A percentile compares a stretch with the other conserved stretches of the same genome.
Conservation (phyloP, 495 filamentous ascomycete species). For the Aspergillus conjunctus region DNA sequence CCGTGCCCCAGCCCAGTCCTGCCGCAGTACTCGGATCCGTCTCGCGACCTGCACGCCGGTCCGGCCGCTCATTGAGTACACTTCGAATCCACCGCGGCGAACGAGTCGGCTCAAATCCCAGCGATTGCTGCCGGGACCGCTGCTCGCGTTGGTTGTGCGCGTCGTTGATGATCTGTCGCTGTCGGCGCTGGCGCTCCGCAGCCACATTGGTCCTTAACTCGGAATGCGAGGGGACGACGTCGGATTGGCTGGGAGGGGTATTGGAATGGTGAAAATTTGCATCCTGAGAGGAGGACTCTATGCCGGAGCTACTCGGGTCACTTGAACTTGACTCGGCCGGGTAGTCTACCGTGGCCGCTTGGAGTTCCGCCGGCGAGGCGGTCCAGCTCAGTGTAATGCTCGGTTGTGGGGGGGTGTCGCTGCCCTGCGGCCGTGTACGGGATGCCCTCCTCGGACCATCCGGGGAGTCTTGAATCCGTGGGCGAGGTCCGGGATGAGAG, state of each 20-base stretch:
- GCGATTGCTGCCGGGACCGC: conserved; percentile 37
- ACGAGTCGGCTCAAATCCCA: conserved; percentile 40
- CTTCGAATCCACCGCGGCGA: conserved; percentile 48
- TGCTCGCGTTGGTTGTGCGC: conserved; percentile 38
- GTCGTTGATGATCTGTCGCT: conserved; percentile 44
- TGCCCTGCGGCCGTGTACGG: conserved; percentile 46
- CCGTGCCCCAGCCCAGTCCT: conserved; percentile 69
- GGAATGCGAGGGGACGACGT: conserved; percentile 33
- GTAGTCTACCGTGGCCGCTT: conserved; percentile 28
- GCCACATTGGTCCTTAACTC: conserved; percentile 46
- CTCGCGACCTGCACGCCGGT: conserved; percentile 37
- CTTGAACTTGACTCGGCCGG: conserved; percentile 23
- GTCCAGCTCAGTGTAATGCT: conserved; percentile 43
- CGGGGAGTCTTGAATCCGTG: conserved; percentile 38
- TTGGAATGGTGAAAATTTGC: conserved; percentile 28
- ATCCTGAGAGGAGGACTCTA: too few species aligned
- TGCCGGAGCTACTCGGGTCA: conserved; percentile 24
- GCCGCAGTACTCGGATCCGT: conserved; percentile 56
- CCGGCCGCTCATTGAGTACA: conserved; percentile 45
- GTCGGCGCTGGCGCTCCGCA: conserved; percentile 46
- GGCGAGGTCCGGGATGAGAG: conserved; percentile 35
- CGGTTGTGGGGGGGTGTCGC: conserved; percentile 36
- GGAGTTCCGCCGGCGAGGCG: conserved; percentile 40
- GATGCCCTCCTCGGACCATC: conserved; percentile 45
- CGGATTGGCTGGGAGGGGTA: too few species aligned